Percentiles rank a stretch among this genome's conserved stretches.
Conservation (phyloP, 1,284 basidiomycete genomes). For the Singerocomus inundabilis region DNA sequence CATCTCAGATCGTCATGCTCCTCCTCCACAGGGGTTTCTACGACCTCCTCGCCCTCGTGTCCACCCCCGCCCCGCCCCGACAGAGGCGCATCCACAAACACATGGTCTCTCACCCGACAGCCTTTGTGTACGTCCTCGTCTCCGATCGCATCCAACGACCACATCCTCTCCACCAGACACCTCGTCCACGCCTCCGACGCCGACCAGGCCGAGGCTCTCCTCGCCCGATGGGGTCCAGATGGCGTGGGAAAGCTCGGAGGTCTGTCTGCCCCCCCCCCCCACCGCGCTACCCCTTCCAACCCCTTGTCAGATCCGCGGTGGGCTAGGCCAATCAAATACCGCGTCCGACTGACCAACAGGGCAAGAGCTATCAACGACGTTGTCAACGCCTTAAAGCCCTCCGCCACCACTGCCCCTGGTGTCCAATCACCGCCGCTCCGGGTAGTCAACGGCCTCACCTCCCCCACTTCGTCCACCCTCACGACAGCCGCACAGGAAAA, state of each 20-base stretch:
- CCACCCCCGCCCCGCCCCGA: constrained; percentile 64
- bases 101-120: constrained; percentile 81
- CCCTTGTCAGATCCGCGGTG: constrained; percentile 84
- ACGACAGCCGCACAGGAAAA: constrained; percentile 73
- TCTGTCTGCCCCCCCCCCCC: constrained; percentile 40
- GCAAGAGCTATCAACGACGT: constrained; percentile 83
- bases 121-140: constrained; percentile 70
- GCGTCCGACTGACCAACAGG: constrained; percentile 72
- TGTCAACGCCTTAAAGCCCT: constrained; percentile 64
- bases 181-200: constrained; percentile 92
- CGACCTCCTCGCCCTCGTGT: constrained; percentile 79
- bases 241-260: constrained; percentile 89
- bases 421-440: constrained; percentile 57
- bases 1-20: too few relatives aligned
- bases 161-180: constrained; percentile 62
- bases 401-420: constrained; percentile 43
- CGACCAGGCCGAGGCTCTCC: constrained; percentile 86
- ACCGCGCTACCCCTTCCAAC: constrained; percentile 16
- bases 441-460: constrained; percentile 80
- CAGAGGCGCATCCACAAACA: constrained; percentile 75
- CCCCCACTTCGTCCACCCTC: constrained; percentile 54
- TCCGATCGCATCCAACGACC: constrained; percentile 25
- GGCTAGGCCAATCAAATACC: constrained; percentile 88
- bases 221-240: constrained; percentile 89
- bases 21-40: constrained; percentile 84